These are phyloP conservation scores for Tolypocladium paradoxum DNA, from an alignment of 2,329 filamentous ascomycete genomes.

Conservation along the genomic window DNA sequence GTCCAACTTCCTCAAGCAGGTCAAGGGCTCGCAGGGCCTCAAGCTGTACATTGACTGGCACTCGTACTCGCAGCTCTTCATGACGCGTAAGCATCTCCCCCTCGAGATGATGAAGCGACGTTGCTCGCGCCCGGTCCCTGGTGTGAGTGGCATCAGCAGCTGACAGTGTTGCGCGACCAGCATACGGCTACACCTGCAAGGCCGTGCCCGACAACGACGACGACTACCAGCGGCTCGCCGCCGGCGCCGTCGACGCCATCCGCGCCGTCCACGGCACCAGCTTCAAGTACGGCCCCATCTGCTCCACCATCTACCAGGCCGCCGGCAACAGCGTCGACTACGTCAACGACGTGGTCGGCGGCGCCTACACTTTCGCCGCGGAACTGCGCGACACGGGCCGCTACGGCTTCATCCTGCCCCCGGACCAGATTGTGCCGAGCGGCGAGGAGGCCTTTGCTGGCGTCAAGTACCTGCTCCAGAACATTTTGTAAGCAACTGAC, in stretches of 20 bases:
- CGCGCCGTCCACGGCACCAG: slow-evolving; percentile 24
- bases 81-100: slow-evolving; percentile 49
- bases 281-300: slow-evolving; percentile 40
- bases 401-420: slow-evolving; percentile 32
- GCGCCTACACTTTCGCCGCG: slow-evolving; percentile 29
- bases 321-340: slow-evolving; percentile 35
- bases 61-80: slow-evolving; percentile 50
- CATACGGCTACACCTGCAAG: slow-evolving; percentile 50
- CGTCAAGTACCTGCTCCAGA: slow-evolving; percentile 47
- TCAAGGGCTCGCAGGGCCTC: slow-evolving; percentile 32
- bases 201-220: slow-evolving; percentile 32
- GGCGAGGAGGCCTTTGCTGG: slow-evolving; percentile 33
- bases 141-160: background rate
- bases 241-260: slow-evolving; percentile 39
- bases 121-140: slow-evolving; percentile 19
- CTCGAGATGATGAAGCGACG: background rate
- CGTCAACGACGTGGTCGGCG: slow-evolving; percentile 27
- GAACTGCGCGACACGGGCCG: slow-evolving; percentile 26
- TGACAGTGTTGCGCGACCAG: slow-evolving; percentile 6
- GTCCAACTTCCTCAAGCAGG: slow-evolving; percentile 20
- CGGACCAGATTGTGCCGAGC: slow-evolving; percentile 30
- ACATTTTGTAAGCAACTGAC: slow-evolving; percentile 21
- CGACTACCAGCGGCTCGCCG: slow-evolving; percentile 37
- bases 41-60: slow-evolving; percentile 57
- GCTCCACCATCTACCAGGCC: slow-evolving; percentile 50